Conservation (phyloP, 2,329 filamentous ascomycete species). For the Xylaria sp. region DNA sequence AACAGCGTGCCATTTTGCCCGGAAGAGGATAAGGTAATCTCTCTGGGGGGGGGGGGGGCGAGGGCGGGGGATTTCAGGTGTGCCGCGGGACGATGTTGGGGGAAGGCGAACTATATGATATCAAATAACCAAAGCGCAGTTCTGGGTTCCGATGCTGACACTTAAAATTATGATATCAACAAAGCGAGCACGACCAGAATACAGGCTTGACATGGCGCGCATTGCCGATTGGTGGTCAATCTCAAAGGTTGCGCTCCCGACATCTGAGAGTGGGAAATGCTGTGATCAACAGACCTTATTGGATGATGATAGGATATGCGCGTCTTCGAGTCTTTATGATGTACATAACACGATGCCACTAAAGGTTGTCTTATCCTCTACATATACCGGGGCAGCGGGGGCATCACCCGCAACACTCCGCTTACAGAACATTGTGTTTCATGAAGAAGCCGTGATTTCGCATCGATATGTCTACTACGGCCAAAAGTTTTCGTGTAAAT, state of each 20-base stretch:
- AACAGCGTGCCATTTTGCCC: slow-evolving; percentile 14
- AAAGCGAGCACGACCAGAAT: background rate
- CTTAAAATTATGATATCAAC: background rate
- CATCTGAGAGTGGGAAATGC: background rate
- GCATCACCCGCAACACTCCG: too few relatives aligned
- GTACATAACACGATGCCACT: slow-evolving; percentile 6
- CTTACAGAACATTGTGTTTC: background rate
- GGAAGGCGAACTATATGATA: background rate
- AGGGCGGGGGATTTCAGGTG: background rate
- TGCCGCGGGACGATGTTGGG: slow-evolving; percentile 7
- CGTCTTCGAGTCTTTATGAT: slow-evolving; percentile 12
- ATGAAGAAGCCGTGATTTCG: too few relatives aligned
- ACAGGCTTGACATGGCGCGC: background rate
- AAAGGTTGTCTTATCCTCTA: background rate
- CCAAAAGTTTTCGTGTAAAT: too few relatives aligned
- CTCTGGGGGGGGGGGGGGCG: background rate
- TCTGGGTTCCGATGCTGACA: background rate
- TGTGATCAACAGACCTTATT: slow-evolving; percentile 2
- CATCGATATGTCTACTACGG: too few relatives aligned
- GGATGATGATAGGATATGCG: background rate
- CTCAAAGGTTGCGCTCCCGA: background rate
- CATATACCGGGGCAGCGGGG: background rate
- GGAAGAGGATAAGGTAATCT: slow-evolving; percentile 3
- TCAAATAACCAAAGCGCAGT: slow-evolving; percentile 7
- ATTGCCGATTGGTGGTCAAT: background rate